These are phyloP conservation scores for Eucalyptus viminalis DNA, from an alignment of 345 rosid species.

Conservation along the genomic window DNA sequence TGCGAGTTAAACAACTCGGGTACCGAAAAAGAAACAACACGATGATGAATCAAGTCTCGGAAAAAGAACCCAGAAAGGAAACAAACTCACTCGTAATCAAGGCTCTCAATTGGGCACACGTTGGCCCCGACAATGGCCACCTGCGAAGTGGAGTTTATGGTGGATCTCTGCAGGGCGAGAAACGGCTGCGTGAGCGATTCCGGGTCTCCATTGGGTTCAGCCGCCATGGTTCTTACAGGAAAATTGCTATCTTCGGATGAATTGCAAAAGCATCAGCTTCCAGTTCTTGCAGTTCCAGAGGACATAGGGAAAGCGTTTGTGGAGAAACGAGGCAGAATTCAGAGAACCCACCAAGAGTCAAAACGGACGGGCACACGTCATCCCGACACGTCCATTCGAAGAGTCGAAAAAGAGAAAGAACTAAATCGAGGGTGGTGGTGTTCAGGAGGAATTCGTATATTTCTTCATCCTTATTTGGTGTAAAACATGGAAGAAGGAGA, in stretches of 20 bases:
- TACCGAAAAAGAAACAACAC: not conserved
- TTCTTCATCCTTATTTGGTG: not conserved
- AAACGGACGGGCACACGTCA: not conserved
- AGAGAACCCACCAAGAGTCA: not conserved
- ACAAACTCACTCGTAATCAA: constrained; percentile 67
- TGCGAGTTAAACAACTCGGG: not conserved
- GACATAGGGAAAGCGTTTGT: not conserved
- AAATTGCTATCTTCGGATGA: not conserved
- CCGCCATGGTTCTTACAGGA: not conserved
- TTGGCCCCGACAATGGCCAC: constrained; percentile 86
- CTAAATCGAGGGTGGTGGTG: not conserved
- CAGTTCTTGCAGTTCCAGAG: not conserved
- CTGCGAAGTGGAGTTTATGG: constrained; percentile 67
- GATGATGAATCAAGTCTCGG: not conserved
- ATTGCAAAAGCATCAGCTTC: not conserved
- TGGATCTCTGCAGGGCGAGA: constrained; percentile 30
- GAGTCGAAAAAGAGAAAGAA: not conserved
- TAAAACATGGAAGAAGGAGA: not conserved
- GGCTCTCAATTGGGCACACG: constrained; percentile 80
- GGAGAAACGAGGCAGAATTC: not conserved
- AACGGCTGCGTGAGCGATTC: constrained; percentile 38
- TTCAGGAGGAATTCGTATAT: not conserved
- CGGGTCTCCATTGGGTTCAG: constrained; percentile 2
- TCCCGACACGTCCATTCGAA: not conserved
- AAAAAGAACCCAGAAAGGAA: not conserved